Base-by-base conservation (phyloP, 2,329 filamentous ascomycete genomes). In the Penicillium oxalicum region DNA sequence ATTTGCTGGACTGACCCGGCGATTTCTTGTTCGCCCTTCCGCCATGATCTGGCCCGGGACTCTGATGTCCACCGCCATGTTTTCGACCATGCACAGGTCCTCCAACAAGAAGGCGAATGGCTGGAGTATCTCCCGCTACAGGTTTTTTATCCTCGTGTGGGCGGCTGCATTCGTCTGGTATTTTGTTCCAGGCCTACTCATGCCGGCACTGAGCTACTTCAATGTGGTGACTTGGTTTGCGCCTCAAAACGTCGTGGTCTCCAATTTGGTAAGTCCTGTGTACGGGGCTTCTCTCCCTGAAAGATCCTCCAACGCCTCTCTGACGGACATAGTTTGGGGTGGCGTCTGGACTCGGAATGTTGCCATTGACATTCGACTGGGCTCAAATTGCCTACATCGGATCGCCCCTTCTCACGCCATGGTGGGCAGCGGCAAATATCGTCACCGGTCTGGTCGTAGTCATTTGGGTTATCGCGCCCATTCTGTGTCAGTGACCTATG, bases 11-110 rank as follows among this genome's bases (percentile, higher is more conserved):
- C 75, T 95, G 38, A 87, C 87, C 2, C 78, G 88, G 49, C 81
- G 87, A 43, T 93, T 90, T 64, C 77, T 95, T 4, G 88, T 95
- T 27, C 82, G 88, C 26, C 89, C 89, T 0, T 87, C 86, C 53
- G 87, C 87, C 50, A 94, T 95, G 86, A 89, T 95, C 41, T 95
- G 89, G 89, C 89, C 89, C 1, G 86, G 86, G 24, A 94, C 89
- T 0, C 74, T 95, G 43, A 90, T 91, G 77, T 91, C 88, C 18
- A 88, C 88, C 0, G 85, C 88, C 60, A 91, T 95, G 87, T 93
- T 95, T 61, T 85, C 83, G 4, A 91, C 88, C 0, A 76, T 95
- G 43, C 89, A 95, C 68, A 90, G 86, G 60, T 83, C 89, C 52
- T 84, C 91, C 62, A 94, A 93, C 66, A 87, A 85, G 58, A 79